phyloP scores from a whole-genome alignment of 371 early-diverging fungal species.

The Zychaea mexicana region DNA sequence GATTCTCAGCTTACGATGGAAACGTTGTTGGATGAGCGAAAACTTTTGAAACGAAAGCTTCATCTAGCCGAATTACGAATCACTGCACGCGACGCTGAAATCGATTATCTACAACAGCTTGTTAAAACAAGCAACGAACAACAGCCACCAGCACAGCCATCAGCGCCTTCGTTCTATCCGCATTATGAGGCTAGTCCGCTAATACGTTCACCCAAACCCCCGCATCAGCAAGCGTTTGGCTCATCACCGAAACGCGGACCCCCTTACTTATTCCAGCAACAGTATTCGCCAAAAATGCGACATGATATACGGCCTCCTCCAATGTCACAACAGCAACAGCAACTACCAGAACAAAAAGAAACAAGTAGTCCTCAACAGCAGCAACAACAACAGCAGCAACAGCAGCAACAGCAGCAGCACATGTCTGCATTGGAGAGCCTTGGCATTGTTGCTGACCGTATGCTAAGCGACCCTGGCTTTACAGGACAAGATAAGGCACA shows the following conservation, averaged over 20 bases:
- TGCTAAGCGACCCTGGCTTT: slow-evolving; percentile 33
- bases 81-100: slow-evolving; percentile 44
- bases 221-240: slow-evolving; percentile 7
- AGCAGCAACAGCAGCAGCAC: slow-evolving; percentile 2
- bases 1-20: slow-evolving; percentile 28
- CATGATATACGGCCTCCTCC: slow-evolving; percentile 16
- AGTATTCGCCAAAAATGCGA: slow-evolving; percentile 43
- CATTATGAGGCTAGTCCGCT: slow-evolving; percentile 16
- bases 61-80: slow-evolving; percentile 46
- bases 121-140: slow-evolving; percentile 16
- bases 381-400: not conserved
- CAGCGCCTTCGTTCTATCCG: slow-evolving; percentile 10
- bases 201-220: slow-evolving; percentile 18
- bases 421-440: slow-evolving; percentile 30
- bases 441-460: slow-evolving; percentile 37
- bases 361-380: too few relatives aligned
- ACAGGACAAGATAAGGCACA: slow-evolving; percentile 13
- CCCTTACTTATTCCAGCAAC: slow-evolving; percentile 52
- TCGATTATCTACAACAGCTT: slow-evolving; percentile 38
- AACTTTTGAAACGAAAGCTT: slow-evolving; percentile 31
- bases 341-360: too few relatives aligned
- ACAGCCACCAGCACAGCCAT: not conserved
- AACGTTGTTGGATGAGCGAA: slow-evolving; percentile 28
- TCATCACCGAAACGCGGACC: slow-evolving; percentile 26
- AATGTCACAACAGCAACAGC: not conserved